Evolutionary conservation across 1,284 basidiomycete species (phyloP).

Genomic region (Vanrija humicola): DNA sequence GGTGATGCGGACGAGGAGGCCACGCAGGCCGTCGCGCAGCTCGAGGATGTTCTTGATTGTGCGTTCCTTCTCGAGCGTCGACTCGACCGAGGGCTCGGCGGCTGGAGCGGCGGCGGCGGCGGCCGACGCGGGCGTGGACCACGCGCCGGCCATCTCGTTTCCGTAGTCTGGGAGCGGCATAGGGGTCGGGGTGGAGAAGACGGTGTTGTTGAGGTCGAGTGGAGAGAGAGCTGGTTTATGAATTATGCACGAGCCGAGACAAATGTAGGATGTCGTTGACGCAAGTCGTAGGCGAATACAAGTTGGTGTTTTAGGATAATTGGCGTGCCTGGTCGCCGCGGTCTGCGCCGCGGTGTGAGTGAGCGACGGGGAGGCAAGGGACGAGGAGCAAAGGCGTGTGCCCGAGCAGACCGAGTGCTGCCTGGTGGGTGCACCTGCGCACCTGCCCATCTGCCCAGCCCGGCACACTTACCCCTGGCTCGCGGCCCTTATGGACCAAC

Average conservation of each 20-base stretch:
- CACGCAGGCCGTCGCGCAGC: constrained; percentile 41
- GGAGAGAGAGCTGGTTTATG: not conserved
- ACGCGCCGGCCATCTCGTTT: constrained; percentile 12
- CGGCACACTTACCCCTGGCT: too few species aligned
- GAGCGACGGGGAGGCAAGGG: too few species aligned
- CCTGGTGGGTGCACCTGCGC: too few species aligned
- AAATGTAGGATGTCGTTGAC: too few species aligned
- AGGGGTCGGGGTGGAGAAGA: not conserved
- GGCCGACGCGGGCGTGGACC: constrained; percentile 6
- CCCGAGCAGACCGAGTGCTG: too few species aligned
- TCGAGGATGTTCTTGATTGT: constrained; percentile 42
- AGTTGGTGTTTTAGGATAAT: too few species aligned
- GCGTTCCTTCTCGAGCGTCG: constrained; percentile 39
- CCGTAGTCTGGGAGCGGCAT: constrained; percentile 5
- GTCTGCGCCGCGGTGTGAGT: too few species aligned
- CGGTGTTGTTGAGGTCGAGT: not conserved
- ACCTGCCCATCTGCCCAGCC: too few species aligned
- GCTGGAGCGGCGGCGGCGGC: not conserved
- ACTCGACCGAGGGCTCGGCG: constrained; percentile 32
- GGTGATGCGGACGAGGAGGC: constrained; percentile 36
- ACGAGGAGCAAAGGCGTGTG: too few species aligned
- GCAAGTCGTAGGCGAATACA: not conserved
- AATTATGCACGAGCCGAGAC: too few species aligned
- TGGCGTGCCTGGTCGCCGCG: too few species aligned
- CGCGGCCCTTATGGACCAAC: too few species aligned